Evolutionary conservation across 2,329 filamentous ascomycete genomes (phyloP).

Genomic region (Nemania sp.): DNA sequence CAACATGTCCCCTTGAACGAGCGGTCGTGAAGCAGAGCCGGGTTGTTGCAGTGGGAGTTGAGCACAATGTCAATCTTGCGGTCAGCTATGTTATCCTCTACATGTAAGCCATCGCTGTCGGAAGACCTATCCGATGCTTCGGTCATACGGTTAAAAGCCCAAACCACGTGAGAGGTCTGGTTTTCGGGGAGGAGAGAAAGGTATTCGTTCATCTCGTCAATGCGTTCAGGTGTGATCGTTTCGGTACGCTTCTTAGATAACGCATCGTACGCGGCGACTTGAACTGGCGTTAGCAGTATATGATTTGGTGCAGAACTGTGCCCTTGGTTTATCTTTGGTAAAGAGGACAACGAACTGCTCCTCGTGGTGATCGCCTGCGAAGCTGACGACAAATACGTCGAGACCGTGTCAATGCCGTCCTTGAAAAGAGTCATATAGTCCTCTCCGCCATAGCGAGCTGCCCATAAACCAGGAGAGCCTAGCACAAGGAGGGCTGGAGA

Average conservation of each 20-base stretch:
- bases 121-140: constrained; percentile 44
- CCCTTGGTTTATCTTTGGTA: constrained; percentile 15
- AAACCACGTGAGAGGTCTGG: constrained; percentile 50
- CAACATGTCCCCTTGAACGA: constrained; percentile 59
- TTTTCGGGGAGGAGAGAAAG: constrained; percentile 49
- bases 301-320: constrained; percentile 31
- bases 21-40: constrained; percentile 45
- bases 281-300: constrained; percentile 51
- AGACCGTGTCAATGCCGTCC: constrained; percentile 50
- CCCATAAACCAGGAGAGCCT: constrained; percentile 59
- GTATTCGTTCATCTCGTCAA: constrained; percentile 58
- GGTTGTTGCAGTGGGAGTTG: constrained; percentile 59
- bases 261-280: constrained; percentile 48
- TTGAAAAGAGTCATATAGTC: constrained; percentile 52
- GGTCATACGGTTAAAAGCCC: constrained; percentile 57
- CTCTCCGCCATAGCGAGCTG: constrained; percentile 55
- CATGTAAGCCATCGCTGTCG: constrained; percentile 54
- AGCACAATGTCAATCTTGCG: constrained; percentile 58
- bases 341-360: constrained; percentile 29
- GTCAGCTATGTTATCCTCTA: constrained; percentile 50
- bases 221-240: constrained; percentile 53
- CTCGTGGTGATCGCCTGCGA: constrained; percentile 24
- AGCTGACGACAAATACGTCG: constrained; percentile 42
- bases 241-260: constrained; percentile 47
- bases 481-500: constrained; percentile 54